Evolutionary conservation across 768 basidiomycete species (phyloP).

Genomic region (Termitomyces sp.): DNA sequence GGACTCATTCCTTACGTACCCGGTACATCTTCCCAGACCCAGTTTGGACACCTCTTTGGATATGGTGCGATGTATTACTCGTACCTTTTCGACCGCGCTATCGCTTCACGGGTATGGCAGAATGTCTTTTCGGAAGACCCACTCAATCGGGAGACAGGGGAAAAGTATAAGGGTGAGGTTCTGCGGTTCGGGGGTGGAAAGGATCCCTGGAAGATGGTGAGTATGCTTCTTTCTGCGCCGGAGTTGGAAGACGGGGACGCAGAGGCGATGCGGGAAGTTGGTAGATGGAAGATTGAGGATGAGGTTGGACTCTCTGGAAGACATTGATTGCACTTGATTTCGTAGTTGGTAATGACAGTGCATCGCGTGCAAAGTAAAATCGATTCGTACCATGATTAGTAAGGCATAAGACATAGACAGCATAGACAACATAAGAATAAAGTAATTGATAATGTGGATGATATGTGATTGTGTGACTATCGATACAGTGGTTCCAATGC

Average conservation of each 20-base stretch:
- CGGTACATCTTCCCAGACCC: slow-evolving; percentile 91
- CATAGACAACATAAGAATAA: not conserved
- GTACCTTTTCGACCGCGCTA: slow-evolving; percentile 94
- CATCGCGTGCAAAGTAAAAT: not conserved
- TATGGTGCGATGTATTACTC: slow-evolving; percentile 99
- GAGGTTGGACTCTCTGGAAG: slow-evolving; percentile 58
- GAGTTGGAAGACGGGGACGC: slow-evolving; percentile 70
- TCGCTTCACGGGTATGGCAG: slow-evolving; percentile 89
- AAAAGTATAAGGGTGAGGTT: slow-evolving; percentile 75
- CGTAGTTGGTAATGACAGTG: too few relatives aligned
- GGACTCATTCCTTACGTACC: slow-evolving; percentile 82
- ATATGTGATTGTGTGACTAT: slow-evolving; percentile 1
- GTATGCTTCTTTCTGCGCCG: slow-evolving; percentile 59
- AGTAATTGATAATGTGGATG: not conserved
- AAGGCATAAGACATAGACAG: not conserved
- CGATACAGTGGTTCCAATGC: slow-evolving; percentile 11
- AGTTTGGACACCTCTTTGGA: slow-evolving; percentile 93
- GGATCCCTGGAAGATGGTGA: slow-evolving; percentile 94
- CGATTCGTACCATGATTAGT: not conserved
- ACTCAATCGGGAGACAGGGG: slow-evolving; percentile 69
- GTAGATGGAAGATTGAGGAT: slow-evolving; percentile 82
- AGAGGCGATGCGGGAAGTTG: slow-evolving; percentile 86
- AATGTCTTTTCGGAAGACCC: slow-evolving; percentile 70
- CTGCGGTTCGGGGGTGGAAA: slow-evolving; percentile 82
- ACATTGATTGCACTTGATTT: slow-evolving; percentile 36